A percentile compares a stretch with the other conserved stretches of the same genome.
Conservation (phyloP, 1,284 basidiomycete species). For the Ceratobasidium sp. region DNA sequence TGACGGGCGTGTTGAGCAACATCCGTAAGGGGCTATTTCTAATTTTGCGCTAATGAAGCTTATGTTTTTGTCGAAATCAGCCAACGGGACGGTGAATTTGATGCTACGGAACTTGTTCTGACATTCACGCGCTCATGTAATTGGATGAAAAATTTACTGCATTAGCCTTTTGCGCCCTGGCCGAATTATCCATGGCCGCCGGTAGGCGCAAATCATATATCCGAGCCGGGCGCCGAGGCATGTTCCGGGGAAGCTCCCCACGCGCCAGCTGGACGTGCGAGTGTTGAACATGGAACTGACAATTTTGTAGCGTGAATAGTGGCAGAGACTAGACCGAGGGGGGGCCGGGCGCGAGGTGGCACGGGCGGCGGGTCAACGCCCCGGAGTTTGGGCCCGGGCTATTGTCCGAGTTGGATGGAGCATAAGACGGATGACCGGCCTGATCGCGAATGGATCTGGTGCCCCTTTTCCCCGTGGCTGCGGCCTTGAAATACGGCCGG, state of each 20-base stretch:
- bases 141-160: constrained; percentile 4
- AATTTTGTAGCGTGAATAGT: neutral
- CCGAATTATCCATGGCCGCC: constrained; percentile 8
- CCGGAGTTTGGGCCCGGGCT: constrained; percentile 26
- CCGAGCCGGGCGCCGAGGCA: constrained; percentile 36
- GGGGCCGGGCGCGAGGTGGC: neutral
- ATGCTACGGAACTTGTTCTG: constrained; percentile 34
- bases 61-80: constrained; percentile 1
- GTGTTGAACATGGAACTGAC: constrained; percentile 3
- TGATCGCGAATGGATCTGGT: constrained; percentile 30
- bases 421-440: constrained; percentile 29
- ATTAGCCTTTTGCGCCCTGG: constrained; percentile 36
- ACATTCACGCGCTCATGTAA: constrained; percentile 18
- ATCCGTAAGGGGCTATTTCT: constrained; percentile 24
- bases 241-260: neutral
- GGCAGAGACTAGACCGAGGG: neutral
- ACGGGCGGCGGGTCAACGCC: constrained; percentile 1
- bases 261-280: neutral
- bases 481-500: constrained; percentile 31
- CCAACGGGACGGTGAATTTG: constrained; percentile 42
- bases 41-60: neutral
- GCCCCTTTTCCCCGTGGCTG: neutral
- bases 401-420: constrained; percentile 33
- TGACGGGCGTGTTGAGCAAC: neutral
- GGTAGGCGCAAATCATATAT: constrained; percentile 24